Conservation (phyloP, 192 early-diverging fungal genomes). For the Martensiomyces pterosporus region DNA sequence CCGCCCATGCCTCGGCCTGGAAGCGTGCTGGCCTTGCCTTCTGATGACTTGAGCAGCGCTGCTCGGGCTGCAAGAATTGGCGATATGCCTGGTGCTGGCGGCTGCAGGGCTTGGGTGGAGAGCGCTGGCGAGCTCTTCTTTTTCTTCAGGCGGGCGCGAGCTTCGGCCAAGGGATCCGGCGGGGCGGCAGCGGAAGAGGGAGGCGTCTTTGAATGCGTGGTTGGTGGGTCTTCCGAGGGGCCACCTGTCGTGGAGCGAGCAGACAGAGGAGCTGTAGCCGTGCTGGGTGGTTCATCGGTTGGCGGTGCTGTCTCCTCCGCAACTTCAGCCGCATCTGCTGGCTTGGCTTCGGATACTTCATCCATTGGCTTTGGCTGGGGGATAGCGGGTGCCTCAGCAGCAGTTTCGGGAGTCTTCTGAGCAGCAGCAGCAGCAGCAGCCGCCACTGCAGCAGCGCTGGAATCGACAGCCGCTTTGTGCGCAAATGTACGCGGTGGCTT, state of each 20-base stretch:
- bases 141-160: constrained; percentile 39
- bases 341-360: too few relatives aligned
- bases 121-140: constrained; percentile 41
- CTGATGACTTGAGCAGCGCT: constrained; percentile 7
- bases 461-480: neutral
- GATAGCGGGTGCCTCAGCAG: neutral
- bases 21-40: constrained; percentile 4
- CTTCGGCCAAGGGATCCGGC: constrained; percentile 31
- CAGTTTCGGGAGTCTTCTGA: neutral
- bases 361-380: too few relatives aligned
- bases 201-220: too few relatives aligned
- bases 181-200: neutral
- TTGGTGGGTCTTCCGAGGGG: too few relatives aligned
- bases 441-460: neutral
- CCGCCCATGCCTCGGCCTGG: neutral
- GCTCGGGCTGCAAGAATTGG: constrained; percentile 3
- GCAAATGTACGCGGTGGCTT: constrained; percentile 12
- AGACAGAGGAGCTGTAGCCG: too few relatives aligned
- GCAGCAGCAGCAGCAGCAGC: neutral
- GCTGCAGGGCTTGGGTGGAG: neutral
- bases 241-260: too few relatives aligned
- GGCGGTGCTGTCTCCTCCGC: too few relatives aligned
- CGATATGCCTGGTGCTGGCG: neutral
- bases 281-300: too few relatives aligned
- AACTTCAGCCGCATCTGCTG: too few relatives aligned